These are phyloP conservation scores for Lentithecium fluviatile DNA, from an alignment of 495 filamentous ascomycete genomes.

Conservation along the genomic window DNA sequence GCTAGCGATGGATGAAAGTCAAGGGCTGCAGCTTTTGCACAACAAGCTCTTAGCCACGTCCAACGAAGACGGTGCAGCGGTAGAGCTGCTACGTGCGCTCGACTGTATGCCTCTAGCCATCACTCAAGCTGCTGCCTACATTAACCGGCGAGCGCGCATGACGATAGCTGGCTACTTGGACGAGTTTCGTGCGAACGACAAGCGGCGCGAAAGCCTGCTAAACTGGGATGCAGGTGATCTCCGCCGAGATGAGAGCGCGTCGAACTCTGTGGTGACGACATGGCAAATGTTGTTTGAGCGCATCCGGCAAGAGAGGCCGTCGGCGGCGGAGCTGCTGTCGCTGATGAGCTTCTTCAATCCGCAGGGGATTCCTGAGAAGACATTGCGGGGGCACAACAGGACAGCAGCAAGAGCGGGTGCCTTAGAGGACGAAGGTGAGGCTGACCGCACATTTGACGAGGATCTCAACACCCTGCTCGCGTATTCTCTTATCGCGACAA, in stretches of 20 bases:
- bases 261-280: slow-evolving; percentile 43
- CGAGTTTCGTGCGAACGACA: slow-evolving; percentile 43
- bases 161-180: slow-evolving; percentile 43
- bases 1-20: slow-evolving; percentile 10
- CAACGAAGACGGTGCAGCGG: slow-evolving; percentile 10
- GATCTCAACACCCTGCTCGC: no score
- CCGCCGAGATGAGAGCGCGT: slow-evolving; percentile 45
- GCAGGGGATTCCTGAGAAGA: slow-evolving; percentile 30
- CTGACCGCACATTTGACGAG: no score
- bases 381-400: no score
- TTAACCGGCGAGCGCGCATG: slow-evolving; percentile 23
- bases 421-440: no score
- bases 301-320: slow-evolving; percentile 38
- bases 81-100: slow-evolving; percentile 21
- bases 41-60: slow-evolving; percentile 32
- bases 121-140: no score
- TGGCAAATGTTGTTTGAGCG: slow-evolving; percentile 53
- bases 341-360: slow-evolving; percentile 36
- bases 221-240: slow-evolving; percentile 40
- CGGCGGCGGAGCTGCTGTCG: slow-evolving; percentile 31
- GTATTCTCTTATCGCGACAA: background rate
- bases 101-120: slow-evolving; percentile 22
- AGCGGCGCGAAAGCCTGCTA: slow-evolving; percentile 42
- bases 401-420: no score
- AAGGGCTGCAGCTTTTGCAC: slow-evolving; percentile 15